Evolutionary conservation across 345 rosid genomes (phyloP), one percentile per base, ranked within the genome.

Genomic region (Raphanus sativus): DNA sequence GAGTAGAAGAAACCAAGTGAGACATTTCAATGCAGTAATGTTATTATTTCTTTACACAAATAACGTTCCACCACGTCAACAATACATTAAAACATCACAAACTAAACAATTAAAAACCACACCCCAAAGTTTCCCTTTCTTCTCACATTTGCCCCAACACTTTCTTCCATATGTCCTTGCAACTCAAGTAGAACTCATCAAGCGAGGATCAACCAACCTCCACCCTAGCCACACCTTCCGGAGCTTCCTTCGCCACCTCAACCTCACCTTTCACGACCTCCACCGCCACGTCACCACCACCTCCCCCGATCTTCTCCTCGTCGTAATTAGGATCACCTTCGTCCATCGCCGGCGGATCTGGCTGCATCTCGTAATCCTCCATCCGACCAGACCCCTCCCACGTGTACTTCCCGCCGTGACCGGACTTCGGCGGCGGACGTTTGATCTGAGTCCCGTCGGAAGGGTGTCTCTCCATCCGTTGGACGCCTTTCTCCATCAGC

Each of bases 351-450:
- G 88, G 75, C 3, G 94, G 89, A 32, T 55, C 74, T 1, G 84
- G 80, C 1, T 67, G 73, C 75, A 91, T 60, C 87, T 87, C 94
- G 60, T 71, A 85, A 25, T 86, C 89, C 67, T 77, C 85, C 78
- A 71, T 0, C 54, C 78, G 87, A 10, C 33, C 85, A 0, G 95
- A 90, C 0, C 95, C 97, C 60, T 91, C 97, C 96, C 98, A 91
- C n/a, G 95, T 91, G 86, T 79, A 94, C 83, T 94, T 94, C 4
- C 98, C 97, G 0, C 96, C 95, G 75, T 71, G 97, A 24, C 98
- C 95, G 0, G 89, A 88, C 78, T 91, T 94, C 0, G 92, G 84
- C 1, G 97, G 90, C 1, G 83, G 90, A 21, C 63, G 75, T 5
- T 81, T 70, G 6, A 94, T 85, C 5, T 91, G 86, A 0, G 75